These are phyloP conservation scores for Aegilops sharonensis DNA, from an alignment of 176 grass and related monocot species.

Conservation along the genomic window DNA sequence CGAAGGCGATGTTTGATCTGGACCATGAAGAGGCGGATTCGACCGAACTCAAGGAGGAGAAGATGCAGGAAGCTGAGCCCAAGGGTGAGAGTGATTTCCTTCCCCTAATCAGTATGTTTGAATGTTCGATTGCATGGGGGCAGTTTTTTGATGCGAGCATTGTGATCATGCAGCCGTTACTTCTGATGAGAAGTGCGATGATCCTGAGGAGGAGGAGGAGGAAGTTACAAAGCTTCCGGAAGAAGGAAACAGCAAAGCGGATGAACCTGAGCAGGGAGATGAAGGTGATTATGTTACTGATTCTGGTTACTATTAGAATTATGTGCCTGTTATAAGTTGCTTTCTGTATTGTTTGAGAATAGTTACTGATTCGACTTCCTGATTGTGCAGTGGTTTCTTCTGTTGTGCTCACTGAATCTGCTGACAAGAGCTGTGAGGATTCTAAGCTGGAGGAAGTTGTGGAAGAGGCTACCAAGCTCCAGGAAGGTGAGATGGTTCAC, in stretches of 20 bases:
- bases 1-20: constrained; percentile 28
- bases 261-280: constrained; percentile 31
- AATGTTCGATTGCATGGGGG: background rate
- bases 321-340: background rate
- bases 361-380: background rate
- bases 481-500: constrained; percentile 32
- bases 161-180: background rate
- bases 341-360: background rate
- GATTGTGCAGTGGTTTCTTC: constrained; percentile 30
- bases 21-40: constrained; percentile 34
- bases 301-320: background rate
- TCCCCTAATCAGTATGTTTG: background rate
- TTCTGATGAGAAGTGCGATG: constrained; percentile 32
- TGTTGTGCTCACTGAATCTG: background rate
- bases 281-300: constrained; percentile 27
- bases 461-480: background rate
- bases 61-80: constrained; percentile 11
- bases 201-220: background rate
- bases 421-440: background rate
- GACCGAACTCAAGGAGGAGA: background rate
- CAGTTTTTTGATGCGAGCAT: background rate
- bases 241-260: constrained; percentile 15
- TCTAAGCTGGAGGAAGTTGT: background rate
- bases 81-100: constrained; percentile 29
- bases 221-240: constrained; percentile 14